Evolutionary conservation across 2,329 filamentous ascomycete genomes (phyloP).

Genomic region (Fonsecaea monophora): DNA sequence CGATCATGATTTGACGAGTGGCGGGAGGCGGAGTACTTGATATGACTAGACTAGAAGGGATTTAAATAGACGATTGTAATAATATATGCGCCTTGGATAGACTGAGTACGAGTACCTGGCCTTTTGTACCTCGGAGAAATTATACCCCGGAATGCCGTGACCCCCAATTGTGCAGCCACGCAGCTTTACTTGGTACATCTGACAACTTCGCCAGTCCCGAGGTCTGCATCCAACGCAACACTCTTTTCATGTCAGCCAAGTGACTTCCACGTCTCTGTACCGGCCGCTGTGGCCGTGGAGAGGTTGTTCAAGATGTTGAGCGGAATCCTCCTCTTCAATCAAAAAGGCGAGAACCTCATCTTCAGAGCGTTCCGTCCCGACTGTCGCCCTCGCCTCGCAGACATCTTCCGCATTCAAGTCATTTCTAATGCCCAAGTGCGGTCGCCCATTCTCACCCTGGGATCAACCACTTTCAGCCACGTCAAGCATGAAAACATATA

Average conservation of each 20-base stretch:
- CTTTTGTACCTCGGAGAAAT: not conserved
- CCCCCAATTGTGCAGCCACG: not conserved
- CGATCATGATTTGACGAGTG: not conserved
- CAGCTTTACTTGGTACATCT: not conserved
- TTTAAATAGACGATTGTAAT: not conserved
- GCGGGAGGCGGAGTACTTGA: not conserved
- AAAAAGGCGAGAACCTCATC: conserved; percentile 99
- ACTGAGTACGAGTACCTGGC: no score
- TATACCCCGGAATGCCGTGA: not conserved
- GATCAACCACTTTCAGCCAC: conserved; percentile 98
- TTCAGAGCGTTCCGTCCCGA: conserved; percentile 99
- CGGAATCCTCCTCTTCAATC: conserved; percentile 97
- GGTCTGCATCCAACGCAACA: not conserved
- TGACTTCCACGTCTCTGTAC: conserved; percentile 10
- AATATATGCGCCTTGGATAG: not conserved
- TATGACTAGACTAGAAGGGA: not conserved
- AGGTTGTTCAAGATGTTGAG: conserved; percentile 73
- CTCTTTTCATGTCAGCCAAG: conserved; percentile 8
- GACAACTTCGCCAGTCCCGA: not conserved
- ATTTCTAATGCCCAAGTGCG: conserved; percentile 98
- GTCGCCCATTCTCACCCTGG: conserved; percentile 94
- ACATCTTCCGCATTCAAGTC: conserved; percentile 99
- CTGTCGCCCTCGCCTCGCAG: conserved; percentile 93
- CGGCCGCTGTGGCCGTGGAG: conserved; percentile 26
- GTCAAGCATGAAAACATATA: conserved; percentile 99